Evolutionary conservation across 495 filamentous ascomycete species (phyloP), one percentile per base, ranked within the genome.

Genomic region (Penicillium waksmanii): DNA sequence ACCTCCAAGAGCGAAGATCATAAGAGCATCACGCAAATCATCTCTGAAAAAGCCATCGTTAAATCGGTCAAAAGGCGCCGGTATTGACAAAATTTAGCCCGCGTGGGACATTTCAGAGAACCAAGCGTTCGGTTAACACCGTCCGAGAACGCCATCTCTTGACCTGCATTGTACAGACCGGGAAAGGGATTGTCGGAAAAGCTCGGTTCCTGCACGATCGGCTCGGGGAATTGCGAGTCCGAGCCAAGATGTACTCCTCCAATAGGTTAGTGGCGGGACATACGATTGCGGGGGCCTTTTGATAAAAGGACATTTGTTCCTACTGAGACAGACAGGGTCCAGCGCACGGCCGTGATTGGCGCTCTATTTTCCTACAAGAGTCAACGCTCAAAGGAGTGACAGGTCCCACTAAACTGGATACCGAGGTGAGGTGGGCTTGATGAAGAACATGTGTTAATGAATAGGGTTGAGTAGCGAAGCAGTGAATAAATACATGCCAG

Each of bases 311-410:
- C 27, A 6, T 31, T 31, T 31, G 27, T 31, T 31, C 27, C 27
- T 31, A 31, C 27, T 1, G 43, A 25, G 43, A 11, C 43, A 25
- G 43, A 11, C 43, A n/a, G 3, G 46, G 19, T 12, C 18, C 23
- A 23, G 21, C 49, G 56, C 48, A 25, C n/a, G 31, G 56, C 35
- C 27, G 25, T 23, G 56, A 58, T 58, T 12, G 40, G 12, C 50
- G 33, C 47, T 25, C 7, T 6, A 18, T 34, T 40, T 58, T 58
- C 50, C 56, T 47, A 19, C 23, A 53, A 47, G 27, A 33, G 56
- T 53, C 18, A 47, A 25, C 38, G 27, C 50, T 58, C 36, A 27
- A 33, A n/a, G 23, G 13, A 40, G 31, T 36, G 46, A 23, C 51
- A 12, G 33, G 33, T 38, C 17, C 35, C 35, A 23, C 51, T 36